Base-by-base conservation (phyloP, 495 filamentous ascomycete species). In the Viridothelium virens region DNA sequence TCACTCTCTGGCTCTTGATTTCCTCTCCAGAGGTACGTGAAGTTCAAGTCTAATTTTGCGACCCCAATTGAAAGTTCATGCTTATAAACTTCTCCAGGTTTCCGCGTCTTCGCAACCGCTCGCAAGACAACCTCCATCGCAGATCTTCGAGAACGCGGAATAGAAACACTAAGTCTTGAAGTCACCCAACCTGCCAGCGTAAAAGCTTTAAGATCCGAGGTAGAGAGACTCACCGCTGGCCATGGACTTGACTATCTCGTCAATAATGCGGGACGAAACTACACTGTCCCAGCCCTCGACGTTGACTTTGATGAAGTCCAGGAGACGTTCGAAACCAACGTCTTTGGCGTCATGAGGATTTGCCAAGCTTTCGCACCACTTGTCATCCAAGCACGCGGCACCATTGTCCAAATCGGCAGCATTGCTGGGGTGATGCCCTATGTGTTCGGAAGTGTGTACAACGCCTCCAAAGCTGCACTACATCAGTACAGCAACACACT, bases 181-280 rank as follows among this genome's bases (percentile, higher is more conserved):
- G 83, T 86, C 18, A 78, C 82, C 68, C 72, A 79, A 37, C 68
- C 65, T 37, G 74, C 78, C 33, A 84, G 78, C 71, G 77, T 87
- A 63, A 71, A 74, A 34, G 69, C 70, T 0, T 81, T 81, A 47
- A 79, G 74, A 69, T 65, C 70, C 2, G 75, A 81, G 47, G 77
- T 85, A 2, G 68, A 79, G 37, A 70, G 69, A 25, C 72, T 75
- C 38, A 79, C 84, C 0, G 75, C 72, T 2, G 79, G 76, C 36
- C 76, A 74, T 16, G 77, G 78, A 18, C 76, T 88, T 33, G 80
- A 87, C 70, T 82, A 82, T 67, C 75, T 88, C 6, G 79, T 86
- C 63, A 88, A 87, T 71, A 88, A 88, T 77, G 85, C 85, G 68
- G 84, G 79, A 62, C 73, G 81, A 71, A 76, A 86, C 66, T 87